phyloP scores from a whole-genome alignment of 805 yeast genomes.

The Kazachstania bromeliacearum region DNA sequence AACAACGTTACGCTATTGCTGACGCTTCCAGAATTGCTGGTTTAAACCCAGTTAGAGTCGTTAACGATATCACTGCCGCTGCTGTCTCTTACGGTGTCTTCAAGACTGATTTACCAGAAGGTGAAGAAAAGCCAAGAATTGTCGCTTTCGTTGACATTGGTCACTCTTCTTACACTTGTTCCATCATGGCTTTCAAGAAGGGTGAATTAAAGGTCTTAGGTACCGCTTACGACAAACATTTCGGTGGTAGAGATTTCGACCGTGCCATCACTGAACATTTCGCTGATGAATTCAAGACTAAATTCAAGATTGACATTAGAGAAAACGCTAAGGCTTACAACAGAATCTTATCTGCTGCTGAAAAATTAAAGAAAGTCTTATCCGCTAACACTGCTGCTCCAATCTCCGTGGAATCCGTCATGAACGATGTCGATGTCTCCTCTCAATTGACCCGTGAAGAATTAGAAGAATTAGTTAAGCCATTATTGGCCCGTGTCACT shows the following conservation, averaged over 20 bases:
- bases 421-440: slow-evolving; percentile 94
- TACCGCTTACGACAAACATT: slow-evolving; percentile 87
- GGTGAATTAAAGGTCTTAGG: slow-evolving; percentile 94
- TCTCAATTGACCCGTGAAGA: slow-evolving; percentile 83
- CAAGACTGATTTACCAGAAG: slow-evolving; percentile 90
- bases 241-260: slow-evolving; percentile 98
- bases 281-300: slow-evolving; percentile 82
- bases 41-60: slow-evolving; percentile 94
- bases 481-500: slow-evolving; percentile 66
- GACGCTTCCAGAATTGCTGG: slow-evolving; percentile 96
- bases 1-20: slow-evolving; percentile 90
- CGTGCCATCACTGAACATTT: slow-evolving; percentile 89
- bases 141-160: slow-evolving; percentile 96
- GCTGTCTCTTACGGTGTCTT: slow-evolving; percentile 99
- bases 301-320: slow-evolving; percentile 88
- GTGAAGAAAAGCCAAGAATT: slow-evolving; percentile 65
- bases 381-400: slow-evolving; percentile 95
- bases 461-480: slow-evolving; percentile 80
- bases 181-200: slow-evolving; percentile 83
- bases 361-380: slow-evolving; percentile 87
- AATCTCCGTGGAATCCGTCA: slow-evolving; percentile 88
- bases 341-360: slow-evolving; percentile 87
- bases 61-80: slow-evolving; percentile 96
- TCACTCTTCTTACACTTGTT: slow-evolving; percentile 87
- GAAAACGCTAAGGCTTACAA: slow-evolving; percentile 91